phyloP scores from a whole-genome alignment of 2,329 filamentous ascomycete species.

The Setomelanomma holmii region DNA sequence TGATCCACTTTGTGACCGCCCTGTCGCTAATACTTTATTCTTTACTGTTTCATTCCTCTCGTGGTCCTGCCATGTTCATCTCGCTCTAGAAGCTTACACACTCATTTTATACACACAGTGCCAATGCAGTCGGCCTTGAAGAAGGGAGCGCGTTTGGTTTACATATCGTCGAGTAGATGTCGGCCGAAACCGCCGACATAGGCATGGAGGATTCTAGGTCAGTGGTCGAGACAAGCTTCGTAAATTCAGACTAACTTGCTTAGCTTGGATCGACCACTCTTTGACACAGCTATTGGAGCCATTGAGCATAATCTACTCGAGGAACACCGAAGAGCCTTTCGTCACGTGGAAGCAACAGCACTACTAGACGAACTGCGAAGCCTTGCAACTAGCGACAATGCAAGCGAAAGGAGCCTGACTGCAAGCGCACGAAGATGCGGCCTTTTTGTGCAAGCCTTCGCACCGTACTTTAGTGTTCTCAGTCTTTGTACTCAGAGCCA shows the following conservation, averaged over 20 bases:
- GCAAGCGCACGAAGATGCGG: slow-evolving; percentile 26
- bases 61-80: slow-evolving; percentile 20
- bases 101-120: slow-evolving; percentile 13
- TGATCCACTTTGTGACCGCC: background rate
- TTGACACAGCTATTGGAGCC: slow-evolving; percentile 27
- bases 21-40: slow-evolving; percentile 14
- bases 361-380: slow-evolving; percentile 28
- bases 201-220: slow-evolving; percentile 32
- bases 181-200: slow-evolving; percentile 27
- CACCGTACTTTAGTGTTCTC: slow-evolving; percentile 37
- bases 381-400: slow-evolving; percentile 11
- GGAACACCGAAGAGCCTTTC: slow-evolving; percentile 21
- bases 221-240: slow-evolving; percentile 10
- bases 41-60: slow-evolving; percentile 16
- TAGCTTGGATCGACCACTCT: slow-evolving; percentile 24
- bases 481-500: slow-evolving; percentile 21
- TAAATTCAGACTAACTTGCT: slow-evolving; percentile 14
- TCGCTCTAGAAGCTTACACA: slow-evolving; percentile 9
- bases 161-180: slow-evolving; percentile 23
- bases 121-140: slow-evolving; percentile 35
- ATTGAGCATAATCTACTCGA: slow-evolving; percentile 28
- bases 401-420: slow-evolving; percentile 15
- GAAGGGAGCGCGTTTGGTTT: slow-evolving; percentile 18
- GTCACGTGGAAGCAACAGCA: slow-evolving; percentile 17
- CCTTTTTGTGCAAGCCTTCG: slow-evolving; percentile 29